Evolutionary conservation across 495 filamentous ascomycete species (phyloP), one percentile per base, ranked within the genome.

Genomic region (Schizothecium vesticola): DNA sequence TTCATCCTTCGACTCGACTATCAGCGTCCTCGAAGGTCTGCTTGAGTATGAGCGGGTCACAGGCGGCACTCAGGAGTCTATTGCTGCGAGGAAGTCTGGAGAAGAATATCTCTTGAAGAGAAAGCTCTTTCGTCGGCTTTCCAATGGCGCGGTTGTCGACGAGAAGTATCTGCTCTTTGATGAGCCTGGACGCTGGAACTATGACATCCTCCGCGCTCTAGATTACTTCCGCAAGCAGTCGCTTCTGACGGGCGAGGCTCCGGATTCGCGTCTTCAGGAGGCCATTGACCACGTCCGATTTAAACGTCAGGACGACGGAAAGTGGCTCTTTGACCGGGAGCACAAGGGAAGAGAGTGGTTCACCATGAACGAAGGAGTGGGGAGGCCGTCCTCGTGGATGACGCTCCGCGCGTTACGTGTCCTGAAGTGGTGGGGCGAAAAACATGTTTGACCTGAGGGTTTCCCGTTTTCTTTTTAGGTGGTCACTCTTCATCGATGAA

Each of bases 41-140:
- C 16, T 61, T 3, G 59, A 61, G 59, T 61, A 31, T 26, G 59
- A 61, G 24, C 4, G 28, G 25, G 59, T 25, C 16, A 61, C 59
- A 1, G 59, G 59, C 31, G 59, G 59, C 26, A 61, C 59, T 2
- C 3, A 3, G 19, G 59, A 61, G 28, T 29, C 59, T 8, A 31
- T 61, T 21, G 6, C 59, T 13, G 59, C 59, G 10, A 28, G 59
- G 16, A 61, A 61, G 59, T 61, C 59, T 10, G 59, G 59, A 33
- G 59, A 61, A n/a, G 59, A 61, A 25, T 61, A 61, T 25, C 59
- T 61, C 59, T n/a, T 61, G 24, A 61, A 61, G 59, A 23, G 59
- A 10, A 23, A 25, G 1, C 59, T 61, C 11, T 26, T 61, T 9
- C 23, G 21, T 33, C 59, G 59, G 9, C n/a, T 61, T 23, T 29